Evolutionary conservation across 768 basidiomycete species (phyloP).

Genomic region (Candolleomyces aberdarensis): DNA sequence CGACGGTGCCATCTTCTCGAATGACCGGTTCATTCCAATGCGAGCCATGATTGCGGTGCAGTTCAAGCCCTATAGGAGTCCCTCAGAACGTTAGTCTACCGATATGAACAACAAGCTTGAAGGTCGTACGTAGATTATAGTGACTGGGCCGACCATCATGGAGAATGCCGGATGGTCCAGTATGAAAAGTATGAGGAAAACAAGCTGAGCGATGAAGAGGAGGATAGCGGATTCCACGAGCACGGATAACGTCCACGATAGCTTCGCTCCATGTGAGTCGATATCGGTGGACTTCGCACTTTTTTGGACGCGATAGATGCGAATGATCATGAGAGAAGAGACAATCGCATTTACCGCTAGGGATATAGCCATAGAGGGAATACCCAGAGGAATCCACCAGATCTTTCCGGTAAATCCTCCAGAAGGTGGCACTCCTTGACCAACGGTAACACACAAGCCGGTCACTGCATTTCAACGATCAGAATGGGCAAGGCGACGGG

Average conservation of each 20-base stretch:
- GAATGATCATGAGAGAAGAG: background rate
- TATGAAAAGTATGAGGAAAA: background rate
- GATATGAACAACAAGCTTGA: background rate
- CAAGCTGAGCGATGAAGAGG: background rate
- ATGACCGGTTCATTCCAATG: slow-evolving; percentile 1
- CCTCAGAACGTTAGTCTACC: background rate
- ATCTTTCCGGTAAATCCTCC: background rate
- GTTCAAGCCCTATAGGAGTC: background rate
- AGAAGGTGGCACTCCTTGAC: background rate
- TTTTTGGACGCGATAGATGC: background rate
- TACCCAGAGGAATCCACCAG: background rate
- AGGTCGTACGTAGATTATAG: background rate
- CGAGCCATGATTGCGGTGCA: slow-evolving; percentile 2
- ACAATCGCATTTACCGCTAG: background rate
- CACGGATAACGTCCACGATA: background rate
- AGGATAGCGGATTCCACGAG: background rate
- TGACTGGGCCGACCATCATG: background rate
- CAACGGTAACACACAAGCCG: background rate
- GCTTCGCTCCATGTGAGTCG: background rate
- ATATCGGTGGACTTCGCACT: background rate
- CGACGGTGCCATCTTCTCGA: background rate
- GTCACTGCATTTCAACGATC: background rate
- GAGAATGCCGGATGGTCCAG: background rate
- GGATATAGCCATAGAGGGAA: background rate
- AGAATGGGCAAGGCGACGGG: background rate